Percentiles rank a stretch among this genome's conserved stretches.
phyloP scores from a whole-genome alignment of 306 rosid species.

The Dalbergia oliveri region DNA sequence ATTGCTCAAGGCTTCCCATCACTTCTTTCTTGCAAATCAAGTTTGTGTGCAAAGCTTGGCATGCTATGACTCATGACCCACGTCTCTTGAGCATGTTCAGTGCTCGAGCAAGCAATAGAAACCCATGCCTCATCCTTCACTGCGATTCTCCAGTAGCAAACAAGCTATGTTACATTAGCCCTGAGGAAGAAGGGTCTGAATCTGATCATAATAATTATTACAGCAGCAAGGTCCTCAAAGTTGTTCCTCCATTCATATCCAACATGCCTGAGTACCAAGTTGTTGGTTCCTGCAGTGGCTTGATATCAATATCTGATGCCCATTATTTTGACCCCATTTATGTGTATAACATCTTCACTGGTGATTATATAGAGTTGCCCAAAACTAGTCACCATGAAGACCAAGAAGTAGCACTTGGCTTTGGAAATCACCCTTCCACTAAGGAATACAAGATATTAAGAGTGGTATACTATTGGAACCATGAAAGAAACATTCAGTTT shows the following conservation, averaged over 20 bases:
- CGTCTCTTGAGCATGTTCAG: too few relatives aligned
- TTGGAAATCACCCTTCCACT: background rate
- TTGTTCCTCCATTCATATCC: background rate
- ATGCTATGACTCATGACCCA: too few relatives aligned
- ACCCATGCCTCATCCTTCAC: too few relatives aligned
- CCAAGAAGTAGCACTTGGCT: background rate
- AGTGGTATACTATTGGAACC: background rate
- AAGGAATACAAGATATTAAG: constrained; percentile 14
- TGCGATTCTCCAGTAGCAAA: too few relatives aligned
- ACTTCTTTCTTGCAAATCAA: too few relatives aligned
- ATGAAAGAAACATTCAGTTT: too few relatives aligned
- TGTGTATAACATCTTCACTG: background rate
- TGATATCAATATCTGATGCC: constrained; percentile 13
- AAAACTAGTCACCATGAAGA: background rate
- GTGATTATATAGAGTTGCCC: constrained; percentile 27
- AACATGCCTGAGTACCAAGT: constrained; percentile 1
- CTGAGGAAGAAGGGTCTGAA: too few relatives aligned
- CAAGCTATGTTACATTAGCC: too few relatives aligned
- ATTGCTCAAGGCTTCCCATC: too few relatives aligned
- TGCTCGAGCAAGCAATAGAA: too few relatives aligned
- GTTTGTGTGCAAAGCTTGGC: too few relatives aligned
- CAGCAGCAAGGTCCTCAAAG: background rate
- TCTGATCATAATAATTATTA: background rate
- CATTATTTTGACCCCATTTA: background rate
- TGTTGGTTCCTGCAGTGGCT: constrained; percentile 20